These are phyloP conservation scores for Saccharomyces pastorianus DNA, from an alignment of 1,139 yeast genomes.

Conservation along the genomic window DNA sequence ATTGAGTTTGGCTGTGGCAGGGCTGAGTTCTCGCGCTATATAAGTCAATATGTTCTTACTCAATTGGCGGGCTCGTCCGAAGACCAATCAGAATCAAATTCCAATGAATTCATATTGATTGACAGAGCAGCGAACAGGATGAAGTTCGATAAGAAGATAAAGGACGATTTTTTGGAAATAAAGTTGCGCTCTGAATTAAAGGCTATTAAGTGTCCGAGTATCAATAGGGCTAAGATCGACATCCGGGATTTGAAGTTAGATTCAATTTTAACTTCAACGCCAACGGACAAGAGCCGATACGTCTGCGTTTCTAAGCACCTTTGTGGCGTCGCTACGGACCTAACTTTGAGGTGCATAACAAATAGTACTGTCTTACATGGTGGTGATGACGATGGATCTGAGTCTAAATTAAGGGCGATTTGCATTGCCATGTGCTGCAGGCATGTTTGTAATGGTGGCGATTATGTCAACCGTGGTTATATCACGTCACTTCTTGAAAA, in stretches of 20 bases:
- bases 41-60: constrained; percentile 29
- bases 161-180: constrained; percentile 39
- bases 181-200: constrained; percentile 3
- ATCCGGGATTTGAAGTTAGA: constrained; percentile 64
- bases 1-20: constrained; percentile 89
- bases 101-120: constrained; percentile 47
- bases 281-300: constrained; percentile 23
- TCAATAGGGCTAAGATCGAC: constrained; percentile 45
- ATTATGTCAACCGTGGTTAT: constrained; percentile 43
- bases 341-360: constrained; percentile 60
- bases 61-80: background rate
- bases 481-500: constrained; percentile 33
- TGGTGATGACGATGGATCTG: background rate
- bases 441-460: constrained; percentile 58
- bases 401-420: constrained; percentile 41
- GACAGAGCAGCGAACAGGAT: constrained; percentile 74
- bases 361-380: constrained; percentile 33
- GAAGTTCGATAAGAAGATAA: constrained; percentile 67
- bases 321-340: constrained; percentile 91
- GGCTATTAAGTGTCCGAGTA: background rate
- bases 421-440: constrained; percentile 92
- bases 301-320: constrained; percentile 78
- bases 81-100: background rate
- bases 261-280: constrained; percentile 33
- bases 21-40: constrained; percentile 69